Evolutionary conservation across 495 filamentous ascomycete genomes (phyloP).

Genomic region (Talaromyces proteolyticus): DNA sequence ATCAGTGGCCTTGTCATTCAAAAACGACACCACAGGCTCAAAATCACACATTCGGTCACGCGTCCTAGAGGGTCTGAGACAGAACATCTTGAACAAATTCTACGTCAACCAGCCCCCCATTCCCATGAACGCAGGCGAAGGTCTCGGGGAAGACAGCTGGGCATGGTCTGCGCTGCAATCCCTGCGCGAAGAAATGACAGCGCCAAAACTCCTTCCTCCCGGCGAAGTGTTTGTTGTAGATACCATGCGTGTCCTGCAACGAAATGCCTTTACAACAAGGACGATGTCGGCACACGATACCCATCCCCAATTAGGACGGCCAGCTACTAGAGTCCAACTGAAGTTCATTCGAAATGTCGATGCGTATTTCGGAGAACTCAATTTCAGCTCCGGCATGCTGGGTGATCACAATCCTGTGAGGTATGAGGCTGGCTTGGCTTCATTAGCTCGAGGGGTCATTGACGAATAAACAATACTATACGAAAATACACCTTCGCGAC

Average conservation of each 20-base stretch:
- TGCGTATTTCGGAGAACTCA: conserved; percentile 60
- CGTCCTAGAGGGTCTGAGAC: conserved; percentile 56
- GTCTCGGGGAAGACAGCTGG: conserved; percentile 62
- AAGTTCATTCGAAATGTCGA: conserved; percentile 63
- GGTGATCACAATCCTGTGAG: conserved; percentile 69
- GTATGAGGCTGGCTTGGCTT: conserved; percentile 59
- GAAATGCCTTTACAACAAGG: conserved; percentile 48
- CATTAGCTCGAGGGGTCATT: conserved; percentile 47
- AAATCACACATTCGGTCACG: conserved; percentile 59
- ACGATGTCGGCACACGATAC: conserved; percentile 15
- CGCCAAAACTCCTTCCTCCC: conserved; percentile 65
- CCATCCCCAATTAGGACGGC: conserved; percentile 46
- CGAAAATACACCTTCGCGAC: neutral
- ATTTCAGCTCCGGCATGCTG: conserved; percentile 68
- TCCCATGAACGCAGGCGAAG: conserved; percentile 36
- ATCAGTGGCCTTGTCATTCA: conserved; percentile 64
- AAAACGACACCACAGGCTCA: conserved; percentile 58
- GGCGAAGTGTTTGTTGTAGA: conserved; percentile 73
- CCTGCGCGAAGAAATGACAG: conserved; percentile 62
- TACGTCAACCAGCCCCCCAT: conserved; percentile 40
- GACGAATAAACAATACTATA: conserved; percentile 10
- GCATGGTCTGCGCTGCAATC: conserved; percentile 62
- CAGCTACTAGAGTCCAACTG: conserved; percentile 59
- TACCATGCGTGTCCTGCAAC: conserved; percentile 51
- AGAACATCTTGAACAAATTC: conserved; percentile 40